phyloP scores from a whole-genome alignment of 768 basidiomycete genomes.

The Termitomyces titanicus region DNA sequence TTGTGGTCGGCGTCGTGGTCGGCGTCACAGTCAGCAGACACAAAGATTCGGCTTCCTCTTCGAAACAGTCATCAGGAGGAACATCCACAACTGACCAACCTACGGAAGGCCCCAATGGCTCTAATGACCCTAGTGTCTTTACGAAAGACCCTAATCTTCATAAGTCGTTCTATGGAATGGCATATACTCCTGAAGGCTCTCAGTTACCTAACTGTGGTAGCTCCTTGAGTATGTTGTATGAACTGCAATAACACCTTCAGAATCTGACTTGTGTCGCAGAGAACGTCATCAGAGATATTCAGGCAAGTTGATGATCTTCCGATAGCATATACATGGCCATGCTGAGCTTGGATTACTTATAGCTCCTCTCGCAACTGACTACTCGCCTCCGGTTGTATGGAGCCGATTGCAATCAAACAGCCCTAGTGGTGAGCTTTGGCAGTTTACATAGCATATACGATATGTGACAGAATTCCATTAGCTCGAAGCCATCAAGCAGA shows the following conservation, averaged over 20 bases:
- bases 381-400: constrained; percentile 79
- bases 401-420: constrained; percentile 81
- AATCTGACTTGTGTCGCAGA: constrained; percentile 28
- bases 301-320: constrained; percentile 36
- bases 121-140: constrained; percentile 70
- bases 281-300: constrained; percentile 65
- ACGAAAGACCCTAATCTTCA: constrained; percentile 60
- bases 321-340: background rate
- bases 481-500: constrained; percentile 86
- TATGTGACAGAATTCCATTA: constrained; percentile 20
- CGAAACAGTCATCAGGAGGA: background rate
- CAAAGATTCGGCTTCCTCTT: constrained; percentile 21
- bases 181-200: constrained; percentile 78
- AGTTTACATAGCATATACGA: background rate
- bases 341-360: constrained; percentile 12
- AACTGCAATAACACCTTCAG: background rate
- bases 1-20: constrained; percentile 52
- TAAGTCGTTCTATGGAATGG: constrained; percentile 79
- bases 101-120: background rate
- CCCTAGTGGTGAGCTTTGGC: constrained; percentile 53
- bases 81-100: constrained; percentile 9
- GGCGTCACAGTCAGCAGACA: constrained; percentile 65
- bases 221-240: constrained; percentile 30
- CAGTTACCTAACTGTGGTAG: constrained; percentile 67
- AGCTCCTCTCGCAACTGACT: constrained; percentile 86